A percentile compares a stretch with the other conserved stretches of the same genome.
Conservation (phyloP, 1,139 yeast genomes). For the Protomyces lactucae-debilis region DNA sequence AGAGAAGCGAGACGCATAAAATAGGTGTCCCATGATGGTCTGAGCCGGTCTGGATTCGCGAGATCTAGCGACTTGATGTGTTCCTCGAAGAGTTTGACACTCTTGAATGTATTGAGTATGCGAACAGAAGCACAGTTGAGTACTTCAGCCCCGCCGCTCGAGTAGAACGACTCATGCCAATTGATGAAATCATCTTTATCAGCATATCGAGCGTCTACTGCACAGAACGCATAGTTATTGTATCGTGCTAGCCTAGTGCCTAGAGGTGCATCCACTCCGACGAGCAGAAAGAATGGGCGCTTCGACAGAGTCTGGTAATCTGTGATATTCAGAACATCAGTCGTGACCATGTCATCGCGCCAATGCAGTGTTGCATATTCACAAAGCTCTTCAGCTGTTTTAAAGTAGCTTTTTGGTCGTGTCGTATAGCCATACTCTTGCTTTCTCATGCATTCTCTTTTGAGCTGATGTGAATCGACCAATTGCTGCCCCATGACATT, state of each 20-base stretch:
- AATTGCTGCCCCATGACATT: background rate
- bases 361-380: constrained; percentile 62
- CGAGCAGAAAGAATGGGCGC: constrained; percentile 80
- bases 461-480: background rate
- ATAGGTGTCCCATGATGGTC: constrained; percentile 96
- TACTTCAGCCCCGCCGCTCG: constrained; percentile 45
- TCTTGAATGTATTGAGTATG: constrained; percentile 55
- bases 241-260: constrained; percentile 51
- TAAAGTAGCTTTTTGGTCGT: background rate
- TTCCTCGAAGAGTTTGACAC: constrained; percentile 48
- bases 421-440: background rate
- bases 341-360: constrained; percentile 58
- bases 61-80: constrained; percentile 55
- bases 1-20: constrained; percentile 89
- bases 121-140: constrained; percentile 56
- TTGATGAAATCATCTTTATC: constrained; percentile 44
- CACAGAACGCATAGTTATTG: background rate
- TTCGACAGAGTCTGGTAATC: constrained; percentile 53
- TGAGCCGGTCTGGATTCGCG: constrained; percentile 55
- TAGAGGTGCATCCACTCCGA: constrained; percentile 74
- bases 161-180: constrained; percentile 40
- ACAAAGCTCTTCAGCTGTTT: background rate
- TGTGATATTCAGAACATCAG: constrained; percentile 47
- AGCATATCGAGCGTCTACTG: constrained; percentile 43
- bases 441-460: background rate